Percentiles rank a stretch among this genome's conserved stretches.
These are phyloP conservation scores for Dissophora ornata DNA, from an alignment of 192 early-diverging fungal genomes.

Conservation along the genomic window DNA sequence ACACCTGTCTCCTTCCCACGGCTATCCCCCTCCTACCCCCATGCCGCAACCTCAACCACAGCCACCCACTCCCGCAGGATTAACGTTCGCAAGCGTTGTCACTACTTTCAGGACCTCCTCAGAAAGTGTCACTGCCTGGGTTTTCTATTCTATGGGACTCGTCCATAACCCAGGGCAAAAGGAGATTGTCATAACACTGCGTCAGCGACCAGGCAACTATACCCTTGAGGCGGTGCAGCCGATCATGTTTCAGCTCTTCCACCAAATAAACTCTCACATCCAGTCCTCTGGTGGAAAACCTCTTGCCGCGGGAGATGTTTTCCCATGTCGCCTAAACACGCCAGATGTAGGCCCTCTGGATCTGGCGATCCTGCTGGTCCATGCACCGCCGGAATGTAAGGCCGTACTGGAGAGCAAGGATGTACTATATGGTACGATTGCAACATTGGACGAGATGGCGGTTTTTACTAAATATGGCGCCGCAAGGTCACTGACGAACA, in stretches of 20 bases:
- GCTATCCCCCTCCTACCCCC: neutral
- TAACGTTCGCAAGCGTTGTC: conserved; percentile 49
- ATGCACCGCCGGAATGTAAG: conserved; percentile 46
- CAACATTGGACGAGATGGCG: conserved; percentile 40
- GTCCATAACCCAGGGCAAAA: conserved; percentile 36
- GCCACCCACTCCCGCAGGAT: conserved; percentile 1
- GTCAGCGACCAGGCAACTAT: conserved; percentile 37
- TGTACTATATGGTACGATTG: conserved; percentile 44
- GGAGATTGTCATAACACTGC: conserved; percentile 45
- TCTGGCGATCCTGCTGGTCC: conserved; percentile 29
- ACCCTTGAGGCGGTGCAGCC: conserved; percentile 41
- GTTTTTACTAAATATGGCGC: conserved; percentile 50
- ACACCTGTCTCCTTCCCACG: neutral
- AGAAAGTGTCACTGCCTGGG: conserved; percentile 41
- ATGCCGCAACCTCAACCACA: neutral
- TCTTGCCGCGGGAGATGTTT: conserved; percentile 31
- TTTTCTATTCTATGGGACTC: conserved; percentile 43
- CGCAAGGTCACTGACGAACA: conserved; percentile 42
- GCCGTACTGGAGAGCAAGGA: conserved; percentile 36
- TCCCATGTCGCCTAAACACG: conserved; percentile 36
- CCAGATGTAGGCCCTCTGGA: conserved; percentile 26
- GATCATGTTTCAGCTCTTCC: conserved; percentile 38
- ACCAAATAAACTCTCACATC: conserved; percentile 39
- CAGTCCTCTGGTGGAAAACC: conserved; percentile 25
- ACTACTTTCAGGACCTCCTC: conserved; percentile 45